Base-by-base conservation (phyloP, 1,284 basidiomycete species). In the Cystobasidium sp. region DNA sequence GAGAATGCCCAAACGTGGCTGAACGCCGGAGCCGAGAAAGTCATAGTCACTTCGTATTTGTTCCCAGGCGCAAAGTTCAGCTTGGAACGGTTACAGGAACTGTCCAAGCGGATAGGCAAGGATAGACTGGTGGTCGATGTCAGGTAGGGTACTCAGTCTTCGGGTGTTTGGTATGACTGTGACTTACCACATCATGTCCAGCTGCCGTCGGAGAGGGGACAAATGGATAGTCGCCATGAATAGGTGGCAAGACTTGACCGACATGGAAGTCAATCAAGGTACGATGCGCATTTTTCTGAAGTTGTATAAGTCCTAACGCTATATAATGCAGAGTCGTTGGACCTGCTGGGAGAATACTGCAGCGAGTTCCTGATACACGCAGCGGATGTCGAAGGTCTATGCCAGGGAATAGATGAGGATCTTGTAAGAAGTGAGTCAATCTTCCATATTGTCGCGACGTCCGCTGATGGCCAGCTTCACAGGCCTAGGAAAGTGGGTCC, bases 191-290 rank as follows among this genome's bases (percentile, higher is more conserved):
- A 3, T 39, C 31, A 16, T 20, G 9, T 56, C 7, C 58, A 96
- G 96, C 81, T 99, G 97, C 83, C 88, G 96, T 22, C 87, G 88
- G 78, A 85, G 88, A 80, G 90, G 85, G 14, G 84, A 88, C 47
- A 88, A 85, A 77, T 99, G 97, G 97, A 86, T 94, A 47, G 92
- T 99, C 7, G 95, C 97, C 0, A 98, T 97, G 94, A 97, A 99
- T 84, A 93, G 94, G 80, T 99, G 97, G 97, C 95, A 97, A 82
- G 91, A 92, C 73, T 87, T 97, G 68, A 98, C 97, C 0, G 92
- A 98, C 80, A 93, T 94, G 89, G 90, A 92, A 80, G 92, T 99
- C 20, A 91, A 87, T 75, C 84, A 89, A 87, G 91, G 92, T 90
- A 71, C 18, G 82, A 47, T 24, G 22, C 16, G 52, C 9, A 22